Base-by-base conservation (phyloP, 495 filamentous ascomycete species). In the Melanomma pulvis-pyrius region DNA sequence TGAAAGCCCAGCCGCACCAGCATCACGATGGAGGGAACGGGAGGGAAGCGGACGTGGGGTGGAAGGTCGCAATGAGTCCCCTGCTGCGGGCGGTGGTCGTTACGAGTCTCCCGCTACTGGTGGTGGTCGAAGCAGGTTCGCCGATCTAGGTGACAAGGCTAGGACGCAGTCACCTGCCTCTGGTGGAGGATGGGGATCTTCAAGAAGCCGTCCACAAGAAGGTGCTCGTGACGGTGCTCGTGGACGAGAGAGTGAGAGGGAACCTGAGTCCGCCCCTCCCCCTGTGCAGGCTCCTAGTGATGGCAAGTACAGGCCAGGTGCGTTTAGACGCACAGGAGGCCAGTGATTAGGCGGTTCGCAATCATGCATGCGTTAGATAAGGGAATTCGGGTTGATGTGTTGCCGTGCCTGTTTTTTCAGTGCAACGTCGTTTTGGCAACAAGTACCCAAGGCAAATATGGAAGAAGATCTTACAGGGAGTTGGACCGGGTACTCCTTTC, bases 301-400 rank as follows among this genome's bases (percentile, higher is more conserved):
- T 64, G 73, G 73, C n/a, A 74, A 74, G 67, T 74, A 74, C 47
- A 61, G 73, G 50, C 73, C 73, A 9, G 73, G 73, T 28, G 62
- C 62, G 24, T 74, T 74, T 46, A 61, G 54, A 15, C 19, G 58
- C 22, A 68, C 46, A 13, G 24, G 62, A 17, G 65, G 65, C 50
- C 25, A 67, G 49, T 55, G 25, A 41, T 13, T 19, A 12, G 29
- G n/a, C 13, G 21, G 5, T 5, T 26, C 7, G 1, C 30, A 59
- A 32, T 4, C 57, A 49, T 7, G 30, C 3, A 11, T 30, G 57
- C 17, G 17, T 2, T 22, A 48, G 57, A 22, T 11, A 22, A 7
- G 15, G 4, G 57, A 48, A 7, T n/a, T 32, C 11, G 49, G 19
- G 19, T 22, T 41, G 29, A 15, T 6, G 32, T 50, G 48, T 17